Base-by-base conservation (phyloP, 179 eudicot genomes). In the Silene noctiflora region DNA sequence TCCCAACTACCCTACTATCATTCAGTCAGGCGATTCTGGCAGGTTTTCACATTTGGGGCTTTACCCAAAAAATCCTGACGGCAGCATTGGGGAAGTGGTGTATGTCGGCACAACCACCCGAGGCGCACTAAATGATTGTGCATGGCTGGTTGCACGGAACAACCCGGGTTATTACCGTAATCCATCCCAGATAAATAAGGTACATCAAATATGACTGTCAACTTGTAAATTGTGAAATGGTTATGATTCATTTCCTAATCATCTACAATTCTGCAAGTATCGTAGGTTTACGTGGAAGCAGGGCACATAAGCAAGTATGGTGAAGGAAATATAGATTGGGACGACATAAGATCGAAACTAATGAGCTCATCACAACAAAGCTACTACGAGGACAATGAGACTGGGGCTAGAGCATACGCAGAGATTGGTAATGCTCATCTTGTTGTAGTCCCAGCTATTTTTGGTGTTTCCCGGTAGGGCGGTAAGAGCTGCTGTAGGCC, bases 251-350 rank as follows among this genome's bases (percentile, higher is more conserved):
- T 17, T 21, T 20, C 10, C 0, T 33, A 59, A 17, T 59, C 24
- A 17, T 59, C 10, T n/a, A 59, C 22, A 4, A 20, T 4, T 59
- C 64, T 20, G 7, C n/a, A 58, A 58, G 19, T 58, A 6, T n/a
- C 21, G 4, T 58, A 61, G 65, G 65, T 61, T 61, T 61, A 61
- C 22, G 65, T 61, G 65, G 65, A 61, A 61, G 65, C 29, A n/a
- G 65, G 65, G 22, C 65, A 61, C 25, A 61, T 22, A 20, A 61
- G 65, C 31, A 61, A 61, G 65, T 61, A 61, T 12, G 65, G 65
- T 8, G 13, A 61, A 61, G 25, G 65, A 22, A 12, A 21, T 7
- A 61, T 61, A n/a, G 29, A 61, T 21, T 61, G 65, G 65, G 29
- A 8, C 2, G 65, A 61, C 1, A 61, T 61, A 11, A 61, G 22